phyloP scores from a whole-genome alignment of 306 rosid species.

The Medicago lupulina region DNA sequence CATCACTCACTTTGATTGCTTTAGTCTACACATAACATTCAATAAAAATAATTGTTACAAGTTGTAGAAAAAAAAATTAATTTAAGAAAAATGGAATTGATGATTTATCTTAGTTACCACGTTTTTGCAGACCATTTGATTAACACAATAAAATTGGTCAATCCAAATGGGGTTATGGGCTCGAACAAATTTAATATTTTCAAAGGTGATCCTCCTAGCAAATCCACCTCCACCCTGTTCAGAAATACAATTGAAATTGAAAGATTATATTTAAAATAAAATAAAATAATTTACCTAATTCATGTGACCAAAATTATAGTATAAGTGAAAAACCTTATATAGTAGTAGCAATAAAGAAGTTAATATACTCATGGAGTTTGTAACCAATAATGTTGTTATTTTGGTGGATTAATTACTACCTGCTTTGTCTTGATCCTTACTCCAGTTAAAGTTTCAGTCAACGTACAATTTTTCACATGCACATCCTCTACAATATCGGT shows the following conservation, averaged over 20 bases:
- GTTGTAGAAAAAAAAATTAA: not conserved
- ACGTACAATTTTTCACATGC: conserved; percentile 54
- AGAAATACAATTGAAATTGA: not conserved
- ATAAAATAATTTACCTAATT: not conserved
- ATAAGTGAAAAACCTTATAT: no score
- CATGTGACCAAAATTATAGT: no score
- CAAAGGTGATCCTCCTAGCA: conserved; percentile 55
- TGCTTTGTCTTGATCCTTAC: conserved; percentile 76
- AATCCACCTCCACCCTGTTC: conserved; percentile 61
- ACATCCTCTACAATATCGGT: conserved; percentile 55
- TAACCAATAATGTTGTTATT: not conserved
- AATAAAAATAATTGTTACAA: not conserved
- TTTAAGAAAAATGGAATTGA: not conserved
- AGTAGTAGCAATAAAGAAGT: no score
- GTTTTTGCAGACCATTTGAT: conserved; percentile 37
- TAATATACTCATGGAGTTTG: not conserved
- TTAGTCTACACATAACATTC: conserved; percentile 28
- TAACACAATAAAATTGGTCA: conserved; percentile 59
- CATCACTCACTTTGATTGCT: conserved; percentile 54
- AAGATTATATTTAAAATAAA: not conserved
- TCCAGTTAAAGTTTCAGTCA: conserved; percentile 59
- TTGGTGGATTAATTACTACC: conserved; percentile 56
- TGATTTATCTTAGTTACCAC: conserved; percentile 38
- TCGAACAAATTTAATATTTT: conserved; percentile 47
- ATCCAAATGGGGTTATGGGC: conserved; percentile 57